Conservation (phyloP, 106 monocot species). For the Posidonia australis region DNA sequence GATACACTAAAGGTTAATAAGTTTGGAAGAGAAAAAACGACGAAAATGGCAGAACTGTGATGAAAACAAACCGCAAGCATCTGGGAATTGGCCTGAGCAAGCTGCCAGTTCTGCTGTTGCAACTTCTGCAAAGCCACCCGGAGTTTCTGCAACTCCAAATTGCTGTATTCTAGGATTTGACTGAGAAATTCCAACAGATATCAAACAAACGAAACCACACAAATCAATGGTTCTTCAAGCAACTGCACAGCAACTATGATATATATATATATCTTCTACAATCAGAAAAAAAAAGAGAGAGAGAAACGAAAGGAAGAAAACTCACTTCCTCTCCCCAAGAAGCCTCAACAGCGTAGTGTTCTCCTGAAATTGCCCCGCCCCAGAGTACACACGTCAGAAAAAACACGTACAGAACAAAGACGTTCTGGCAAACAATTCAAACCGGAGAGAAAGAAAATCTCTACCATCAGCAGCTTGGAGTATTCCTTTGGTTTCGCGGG, state of each 20-base stretch:
- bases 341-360: constrained; percentile 37
- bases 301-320: background rate
- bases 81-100: constrained; percentile 51
- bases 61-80: constrained; percentile 43
- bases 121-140: constrained; percentile 22
- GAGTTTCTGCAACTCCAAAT: constrained; percentile 48
- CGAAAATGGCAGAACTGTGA: background rate
- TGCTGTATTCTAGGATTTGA: constrained; percentile 34
- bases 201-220: background rate
- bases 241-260: too few species aligned
- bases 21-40: background rate
- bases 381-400: background rate
- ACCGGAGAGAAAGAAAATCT: background rate
- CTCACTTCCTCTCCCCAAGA: constrained; percentile 45
- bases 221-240: background rate
- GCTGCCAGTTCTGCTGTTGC: constrained; percentile 49
- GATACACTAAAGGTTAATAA: background rate
- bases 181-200: constrained; percentile 20
- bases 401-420: background rate
- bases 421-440: background rate
- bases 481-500: constrained; percentile 8
- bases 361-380: constrained; percentile 21
- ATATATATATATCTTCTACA: too few species aligned
- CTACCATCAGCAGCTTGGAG: constrained; percentile 25
- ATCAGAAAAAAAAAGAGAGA: too few species aligned